Conservation (phyloP, 352 stramenopile genomes). For the Globisporangium sylvaticum region DNA sequence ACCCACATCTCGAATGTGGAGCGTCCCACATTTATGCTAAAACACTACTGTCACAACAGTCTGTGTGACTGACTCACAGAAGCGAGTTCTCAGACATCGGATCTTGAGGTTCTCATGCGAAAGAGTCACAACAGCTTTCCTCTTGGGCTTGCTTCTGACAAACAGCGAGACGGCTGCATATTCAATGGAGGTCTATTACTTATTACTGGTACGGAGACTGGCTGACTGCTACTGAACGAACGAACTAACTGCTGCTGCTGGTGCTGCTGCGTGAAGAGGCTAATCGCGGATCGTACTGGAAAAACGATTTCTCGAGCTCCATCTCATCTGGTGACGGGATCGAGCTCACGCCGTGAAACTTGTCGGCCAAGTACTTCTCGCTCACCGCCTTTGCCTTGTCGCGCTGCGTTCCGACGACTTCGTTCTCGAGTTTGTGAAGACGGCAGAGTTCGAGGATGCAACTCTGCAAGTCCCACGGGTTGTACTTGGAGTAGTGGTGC, state of each 20-base stretch:
- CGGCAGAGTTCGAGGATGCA: slow-evolving; percentile 65
- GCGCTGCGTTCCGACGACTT: slow-evolving; percentile 55
- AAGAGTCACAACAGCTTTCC: background rate
- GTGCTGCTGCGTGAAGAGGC: slow-evolving; percentile 3
- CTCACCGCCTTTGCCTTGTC: slow-evolving; percentile 82
- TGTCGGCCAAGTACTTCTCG: slow-evolving; percentile 75
- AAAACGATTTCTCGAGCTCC: slow-evolving; percentile 52
- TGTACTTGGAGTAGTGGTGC: slow-evolving; percentile 77
- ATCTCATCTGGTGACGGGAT: slow-evolving; percentile 41
- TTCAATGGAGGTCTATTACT: slow-evolving; percentile 6
- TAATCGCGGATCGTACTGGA: slow-evolving; percentile 12
- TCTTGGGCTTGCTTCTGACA: background rate
- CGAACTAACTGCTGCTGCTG: slow-evolving; percentile 5
- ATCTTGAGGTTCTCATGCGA: background rate
- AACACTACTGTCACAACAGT: background rate
- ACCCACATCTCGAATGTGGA: slow-evolving; percentile 5
- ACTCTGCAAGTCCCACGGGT: slow-evolving; percentile 55
- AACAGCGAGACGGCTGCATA: background rate
- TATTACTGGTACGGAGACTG: slow-evolving; percentile 7
- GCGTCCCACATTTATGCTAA: background rate
- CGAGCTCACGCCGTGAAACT: slow-evolving; percentile 53
- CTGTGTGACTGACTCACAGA: no score
- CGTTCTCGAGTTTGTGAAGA: slow-evolving; percentile 54
- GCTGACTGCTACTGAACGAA: slow-evolving; percentile 1
- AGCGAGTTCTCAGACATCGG: background rate